Conservation (phyloP, 768 basidiomycete genomes). For the Lactarius hatsudake region DNA sequence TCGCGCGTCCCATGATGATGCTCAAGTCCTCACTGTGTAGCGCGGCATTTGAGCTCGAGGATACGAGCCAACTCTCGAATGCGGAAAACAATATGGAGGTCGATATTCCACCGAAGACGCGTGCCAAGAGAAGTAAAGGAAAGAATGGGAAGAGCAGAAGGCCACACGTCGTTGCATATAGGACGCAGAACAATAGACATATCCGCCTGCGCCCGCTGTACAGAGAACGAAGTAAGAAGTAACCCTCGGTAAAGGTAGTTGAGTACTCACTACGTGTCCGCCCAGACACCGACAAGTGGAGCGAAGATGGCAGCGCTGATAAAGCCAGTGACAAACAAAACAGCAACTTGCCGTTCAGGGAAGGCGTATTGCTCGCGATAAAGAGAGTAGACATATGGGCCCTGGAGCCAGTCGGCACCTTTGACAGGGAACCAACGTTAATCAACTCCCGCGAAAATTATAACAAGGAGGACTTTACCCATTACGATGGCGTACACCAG, state of each 20-base stretch:
- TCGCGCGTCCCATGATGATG: slow-evolving; percentile 68
- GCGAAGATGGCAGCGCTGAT: slow-evolving; percentile 65
- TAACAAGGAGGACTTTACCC: not conserved
- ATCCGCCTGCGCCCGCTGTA: slow-evolving; percentile 62
- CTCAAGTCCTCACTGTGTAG: slow-evolving; percentile 60
- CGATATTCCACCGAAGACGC: slow-evolving; percentile 66
- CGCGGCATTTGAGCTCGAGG: slow-evolving; percentile 50
- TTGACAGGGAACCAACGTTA: not conserved
- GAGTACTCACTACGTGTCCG: slow-evolving; percentile 63
- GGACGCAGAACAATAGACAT: slow-evolving; percentile 70
- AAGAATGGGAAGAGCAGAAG: slow-evolving; percentile 56
- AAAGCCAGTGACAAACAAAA: slow-evolving; percentile 78
- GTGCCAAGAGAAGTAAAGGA: slow-evolving; percentile 59
- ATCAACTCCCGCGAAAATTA: slow-evolving; percentile 1
- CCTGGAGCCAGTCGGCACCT: slow-evolving; percentile 81
- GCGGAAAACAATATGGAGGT: slow-evolving; percentile 74
- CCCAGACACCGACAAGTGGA: slow-evolving; percentile 73
- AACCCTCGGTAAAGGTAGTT: not conserved
- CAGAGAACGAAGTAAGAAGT: not conserved
- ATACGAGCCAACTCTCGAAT: slow-evolving; percentile 77
- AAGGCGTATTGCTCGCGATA: slow-evolving; percentile 67
- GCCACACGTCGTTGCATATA: slow-evolving; percentile 57
- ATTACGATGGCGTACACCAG: slow-evolving; percentile 26
- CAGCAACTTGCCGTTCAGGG: slow-evolving; percentile 60
- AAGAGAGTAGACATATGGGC: slow-evolving; percentile 74